phyloP scores from a whole-genome alignment of 768 basidiomycete genomes.

The Mrakia hoshinonis region DNA sequence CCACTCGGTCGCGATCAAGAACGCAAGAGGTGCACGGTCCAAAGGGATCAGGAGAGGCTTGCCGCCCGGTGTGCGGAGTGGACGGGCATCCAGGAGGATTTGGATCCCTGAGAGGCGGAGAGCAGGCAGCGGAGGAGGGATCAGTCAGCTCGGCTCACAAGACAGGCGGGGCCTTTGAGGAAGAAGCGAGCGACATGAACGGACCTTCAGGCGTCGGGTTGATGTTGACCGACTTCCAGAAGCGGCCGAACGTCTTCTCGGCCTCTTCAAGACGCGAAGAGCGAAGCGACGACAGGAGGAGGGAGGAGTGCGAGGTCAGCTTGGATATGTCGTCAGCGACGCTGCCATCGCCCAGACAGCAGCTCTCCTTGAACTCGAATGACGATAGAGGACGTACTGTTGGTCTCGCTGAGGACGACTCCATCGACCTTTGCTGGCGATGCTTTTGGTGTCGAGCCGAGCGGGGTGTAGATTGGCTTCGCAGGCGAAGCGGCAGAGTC shows the following conservation, averaged over 20 bases:
- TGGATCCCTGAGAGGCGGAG: slow-evolving; percentile 39
- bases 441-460: background rate
- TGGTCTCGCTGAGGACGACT: slow-evolving; percentile 8
- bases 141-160: background rate
- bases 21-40: slow-evolving; percentile 62
- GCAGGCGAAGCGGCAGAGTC: background rate
- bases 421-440: slow-evolving; percentile 6
- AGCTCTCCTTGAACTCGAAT: background rate
- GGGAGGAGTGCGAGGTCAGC: background rate
- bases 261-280: slow-evolving; percentile 52
- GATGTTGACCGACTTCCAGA: slow-evolving; percentile 88
- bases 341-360: background rate
- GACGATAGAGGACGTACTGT: background rate
- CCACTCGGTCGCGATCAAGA: slow-evolving; percentile 91
- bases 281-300: background rate
- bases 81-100: slow-evolving; percentile 70
- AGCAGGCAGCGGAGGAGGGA: background rate
- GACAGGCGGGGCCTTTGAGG: background rate
- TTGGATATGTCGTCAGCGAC: background rate
- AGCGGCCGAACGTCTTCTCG: slow-evolving; percentile 74
- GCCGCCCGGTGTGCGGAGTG: slow-evolving; percentile 83
- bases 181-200: slow-evolving; percentile 3
- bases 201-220: slow-evolving; percentile 47
- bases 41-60: slow-evolving; percentile 61
- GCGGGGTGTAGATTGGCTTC: slow-evolving; percentile 15